Evolutionary conservation across 2,329 filamentous ascomycete species (phyloP), one percentile per base, ranked within the genome.

Genomic region (Trichoderma sp.): DNA sequence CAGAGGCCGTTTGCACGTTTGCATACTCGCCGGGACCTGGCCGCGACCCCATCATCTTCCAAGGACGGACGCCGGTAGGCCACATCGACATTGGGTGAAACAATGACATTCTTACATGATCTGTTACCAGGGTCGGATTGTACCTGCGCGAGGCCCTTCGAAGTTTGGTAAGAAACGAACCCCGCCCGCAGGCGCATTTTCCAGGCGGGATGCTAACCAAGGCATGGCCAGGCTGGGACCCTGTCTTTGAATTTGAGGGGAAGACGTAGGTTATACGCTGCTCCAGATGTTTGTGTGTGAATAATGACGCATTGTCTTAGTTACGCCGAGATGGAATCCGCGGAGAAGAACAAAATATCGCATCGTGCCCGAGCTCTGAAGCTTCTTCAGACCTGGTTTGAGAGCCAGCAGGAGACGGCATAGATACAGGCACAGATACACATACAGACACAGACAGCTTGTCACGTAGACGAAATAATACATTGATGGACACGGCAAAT

Each of bases 1-100:
- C 93, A 53, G 89, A 97, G 80, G 94, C 95, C 19, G 92, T 99
- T 54, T 97, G 94, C 81, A 99, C 95, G 0, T 99, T 99, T 80
- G 95, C 90, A 27, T 97, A 96, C 80, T 95, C 88, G 65, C 86
- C 89, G 71, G 95, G 94, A 0, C 95, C 94, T 5, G 94, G 92
- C 3, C 84, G 92, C 64, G 89, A 97, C 75, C 90, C 92, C 1
- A 84, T 97, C 32, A 83, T 98, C 17, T 99, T 99, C 80, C 94
- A 99, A 80, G 95, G 95, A 9, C 86, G 92, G 69, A 97, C 94
- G 13, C 85, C 91, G 73, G 92, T 93, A 80, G 76, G 84, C 5
- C 6, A 35, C 25, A 12, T 27, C 32, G 19, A 2, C 19, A 17
- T 39, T 9, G n/a, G 8, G 8, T 6, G 22, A 13, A 5, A 50